Base-by-base conservation (phyloP, 306 rosid genomes). In the Gastrolobium bilobum region DNA sequence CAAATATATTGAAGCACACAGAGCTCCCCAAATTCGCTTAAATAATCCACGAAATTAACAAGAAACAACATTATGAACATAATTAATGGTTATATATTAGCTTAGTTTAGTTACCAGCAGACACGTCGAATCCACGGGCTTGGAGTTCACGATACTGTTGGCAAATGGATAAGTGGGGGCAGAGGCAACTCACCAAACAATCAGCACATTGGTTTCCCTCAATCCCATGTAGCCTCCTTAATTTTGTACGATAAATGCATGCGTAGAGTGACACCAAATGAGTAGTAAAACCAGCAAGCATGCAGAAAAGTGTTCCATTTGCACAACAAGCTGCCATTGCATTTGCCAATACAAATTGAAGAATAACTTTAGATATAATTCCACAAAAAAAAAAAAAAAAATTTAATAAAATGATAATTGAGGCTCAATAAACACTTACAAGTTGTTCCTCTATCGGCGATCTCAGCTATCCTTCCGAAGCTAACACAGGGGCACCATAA, bases 121-220 rank as follows among this genome's bases (percentile, higher is more conserved):
- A 14, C 1, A 63, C 3, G 10, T 7, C n/a, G 69, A 63, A 63
- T 63, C 69, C 69, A 63, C 69, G 69, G 34, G 69, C 69, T 38
- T 34, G 2, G 15, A 59, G 65, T 20, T 31, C 65, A 31, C 42
- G 65, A 31, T 33, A 33, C 8, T 10, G 8, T 38, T 63, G 50
- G 69, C 69, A 63, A 38, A 61, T 61, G 30, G 68, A 61, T n/a
- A 61, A 0, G 31, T 14, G 43, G 68, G 26, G 2, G 47, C 46
- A 61, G 11, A 7, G 3, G 30, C 26, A 38, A 63, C 69, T 63
- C 50, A 63, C 34, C 3, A 7, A 38, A 37, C 30, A 61, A 61
- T 61, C 47, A 35, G 30, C 1, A n/a, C 0, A 14, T 37, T 13
- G 47, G 46, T 2, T 6, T 2, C 68, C 68, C 4, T 61, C 6